phyloP scores from a whole-genome alignment of 495 filamentous ascomycete species.

The Penicillium dipodomyicola region DNA sequence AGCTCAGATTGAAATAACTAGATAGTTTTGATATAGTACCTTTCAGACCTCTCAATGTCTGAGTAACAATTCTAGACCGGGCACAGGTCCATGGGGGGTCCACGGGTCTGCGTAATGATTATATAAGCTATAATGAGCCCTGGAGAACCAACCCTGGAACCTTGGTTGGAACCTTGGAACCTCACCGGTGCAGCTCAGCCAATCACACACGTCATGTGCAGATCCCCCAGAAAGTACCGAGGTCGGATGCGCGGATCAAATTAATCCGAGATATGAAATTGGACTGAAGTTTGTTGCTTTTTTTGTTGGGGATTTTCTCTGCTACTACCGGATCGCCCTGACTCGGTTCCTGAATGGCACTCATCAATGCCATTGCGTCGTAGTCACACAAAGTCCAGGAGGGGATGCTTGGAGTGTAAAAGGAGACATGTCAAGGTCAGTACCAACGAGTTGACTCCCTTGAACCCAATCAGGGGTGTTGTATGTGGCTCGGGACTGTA shows the following conservation, averaged over 20 bases:
- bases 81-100: too few species aligned
- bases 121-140: slow-evolving; percentile 3
- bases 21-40: too few species aligned
- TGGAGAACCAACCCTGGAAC: too few species aligned
- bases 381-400: slow-evolving; percentile 40
- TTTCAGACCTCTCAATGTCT: too few species aligned
- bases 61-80: too few species aligned
- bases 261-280: slow-evolving; percentile 4
- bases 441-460: not conserved
- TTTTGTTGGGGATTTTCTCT: not conserved
- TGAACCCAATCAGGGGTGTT: not conserved
- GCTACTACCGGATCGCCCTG: not conserved
- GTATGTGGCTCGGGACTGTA: not conserved
- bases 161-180: too few species aligned
- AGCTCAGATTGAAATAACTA: too few species aligned
- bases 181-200: not conserved
- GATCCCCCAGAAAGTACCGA: slow-evolving; percentile 19
- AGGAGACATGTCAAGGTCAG: slow-evolving; percentile 40
- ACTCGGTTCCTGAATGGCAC: slow-evolving; percentile 3
- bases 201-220: slow-evolving; percentile 17
- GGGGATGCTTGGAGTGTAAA: slow-evolving; percentile 42
- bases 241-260: slow-evolving; percentile 5
- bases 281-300: not conserved
- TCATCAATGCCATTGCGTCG: slow-evolving; percentile 30
- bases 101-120: not conserved